Evolutionary conservation across 108 stramenopile genomes (phyloP), one percentile per base, ranked within the genome.

Genomic region (Discostella stelligeroides): DNA sequence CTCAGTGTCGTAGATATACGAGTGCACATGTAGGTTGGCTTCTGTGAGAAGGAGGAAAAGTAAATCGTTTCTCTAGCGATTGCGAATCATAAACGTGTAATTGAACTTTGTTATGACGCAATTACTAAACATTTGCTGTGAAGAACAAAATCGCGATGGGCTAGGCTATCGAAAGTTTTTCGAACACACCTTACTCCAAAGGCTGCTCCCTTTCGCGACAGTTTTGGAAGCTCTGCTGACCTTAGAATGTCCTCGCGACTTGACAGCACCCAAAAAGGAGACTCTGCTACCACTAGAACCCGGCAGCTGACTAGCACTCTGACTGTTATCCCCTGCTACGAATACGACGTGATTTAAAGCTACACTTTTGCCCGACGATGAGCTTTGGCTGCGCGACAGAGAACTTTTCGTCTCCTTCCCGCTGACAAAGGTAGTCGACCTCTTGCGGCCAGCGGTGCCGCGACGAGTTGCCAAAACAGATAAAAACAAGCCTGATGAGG

Each of bases 341-440:
- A 91, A 91, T 9, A 89, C 69, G n/a, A 91, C 90, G 70, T 87
- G 84, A 46, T 78, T 84, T 24, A 92, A 69, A 18, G 86, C 66
- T n/a, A 92, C 75, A 23, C 83, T 84, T 69, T 86, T 92, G 50
- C 76, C 78, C 11, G 81, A 72, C 39, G 72, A 63, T 25, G 79
- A 66, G 49, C 68, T 53, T 38, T 71, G 49, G 53, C 64, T 66
- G 66, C 70, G 34, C 18, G 47, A 27, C 25, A 53, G 38, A 57
- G 38, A 25, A 56, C 53, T 60, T 66, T 70, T 47, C 38, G 46
- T 55, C 65, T 66, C 60, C 66, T 84, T 74, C 76, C 84, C 72
- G 50, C 66, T 81, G 17, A 90, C 50, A 49, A 93, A 93, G 9
- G 81, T 80, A 4, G 88, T 86, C 61, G 78, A 78, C 27, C 73